phyloP scores from a whole-genome alignment of 768 basidiomycete species.

The Psilocybe subaeruginosa region DNA sequence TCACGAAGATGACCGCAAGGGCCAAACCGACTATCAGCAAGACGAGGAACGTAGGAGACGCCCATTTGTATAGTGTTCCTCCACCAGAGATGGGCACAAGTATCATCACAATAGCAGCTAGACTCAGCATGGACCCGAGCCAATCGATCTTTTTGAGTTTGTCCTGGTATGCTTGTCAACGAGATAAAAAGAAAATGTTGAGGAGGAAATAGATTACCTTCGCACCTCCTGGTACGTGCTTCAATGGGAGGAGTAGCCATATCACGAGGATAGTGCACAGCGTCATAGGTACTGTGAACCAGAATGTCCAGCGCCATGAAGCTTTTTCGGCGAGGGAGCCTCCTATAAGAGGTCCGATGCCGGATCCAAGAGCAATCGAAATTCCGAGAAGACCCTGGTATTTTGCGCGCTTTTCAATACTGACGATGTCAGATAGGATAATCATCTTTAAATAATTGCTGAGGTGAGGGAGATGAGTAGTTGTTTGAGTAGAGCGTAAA shows the following conservation, averaged over 20 bases:
- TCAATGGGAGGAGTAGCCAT: conserved; percentile 7
- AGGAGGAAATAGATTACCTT: background rate
- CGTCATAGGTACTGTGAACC: conserved; percentile 10
- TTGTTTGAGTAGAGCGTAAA: background rate
- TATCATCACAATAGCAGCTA: conserved; percentile 6
- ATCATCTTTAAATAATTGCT: conserved; percentile 2
- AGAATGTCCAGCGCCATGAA: conserved; percentile 12
- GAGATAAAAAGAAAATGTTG: background rate
- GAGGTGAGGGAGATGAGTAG: background rate
- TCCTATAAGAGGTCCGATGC: conserved; percentile 9
- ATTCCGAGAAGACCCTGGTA: conserved; percentile 10
- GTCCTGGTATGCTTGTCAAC: background rate
- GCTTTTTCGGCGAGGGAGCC: conserved; percentile 8
- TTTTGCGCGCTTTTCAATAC: conserved; percentile 12
- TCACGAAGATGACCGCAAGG: background rate
- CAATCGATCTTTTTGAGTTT: conserved; percentile 10
- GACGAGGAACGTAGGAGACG: conserved; percentile 7
- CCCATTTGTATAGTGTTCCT: conserved; percentile 9
- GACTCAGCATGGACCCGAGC: conserved; percentile 7
- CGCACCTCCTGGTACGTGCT: conserved; percentile 7
- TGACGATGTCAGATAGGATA: conserved; percentile 12
- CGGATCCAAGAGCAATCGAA: conserved; percentile 8
- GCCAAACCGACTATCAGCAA: background rate
- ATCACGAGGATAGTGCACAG: conserved; percentile 7
- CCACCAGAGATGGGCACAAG: conserved; percentile 8